Conservation (phyloP, 345 rosid genomes). For the Syzygium aromaticum region DNA sequence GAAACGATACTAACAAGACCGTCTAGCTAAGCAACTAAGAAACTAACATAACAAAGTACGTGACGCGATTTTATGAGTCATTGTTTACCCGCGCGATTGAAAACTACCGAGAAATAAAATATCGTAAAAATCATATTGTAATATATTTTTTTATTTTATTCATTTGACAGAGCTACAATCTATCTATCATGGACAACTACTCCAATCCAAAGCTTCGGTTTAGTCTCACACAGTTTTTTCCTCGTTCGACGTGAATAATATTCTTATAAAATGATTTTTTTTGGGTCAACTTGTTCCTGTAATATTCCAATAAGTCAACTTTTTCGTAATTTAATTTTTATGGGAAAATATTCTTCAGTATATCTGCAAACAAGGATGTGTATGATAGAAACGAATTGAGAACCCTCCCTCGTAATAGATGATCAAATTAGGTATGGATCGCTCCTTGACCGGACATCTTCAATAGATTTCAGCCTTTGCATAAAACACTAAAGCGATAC, state of each 20-base stretch:
- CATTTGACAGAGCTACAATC: neutral
- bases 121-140: rapidly evolving
- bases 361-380: neutral
- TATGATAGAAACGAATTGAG: too few relatives aligned
- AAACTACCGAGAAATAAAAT: neutral
- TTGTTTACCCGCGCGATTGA: neutral
- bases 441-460: too few relatives aligned
- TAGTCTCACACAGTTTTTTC: neutral
- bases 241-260: neutral
- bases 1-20: neutral
- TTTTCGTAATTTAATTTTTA: neutral
- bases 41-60: neutral
- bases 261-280: neutral
- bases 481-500: neutral
- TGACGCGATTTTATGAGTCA: neutral
- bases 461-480: too few relatives aligned
- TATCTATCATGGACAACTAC: neutral
- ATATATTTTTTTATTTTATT: neutral
- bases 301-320: too few relatives aligned
- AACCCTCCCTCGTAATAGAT: too few relatives aligned
- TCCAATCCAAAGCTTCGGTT: neutral
- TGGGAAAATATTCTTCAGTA: neutral
- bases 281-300: neutral
- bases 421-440: too few relatives aligned
- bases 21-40: neutral